Evolutionary conservation across 2,329 filamentous ascomycete genomes (phyloP).

Genomic region (Aspergillus cejpii): DNA sequence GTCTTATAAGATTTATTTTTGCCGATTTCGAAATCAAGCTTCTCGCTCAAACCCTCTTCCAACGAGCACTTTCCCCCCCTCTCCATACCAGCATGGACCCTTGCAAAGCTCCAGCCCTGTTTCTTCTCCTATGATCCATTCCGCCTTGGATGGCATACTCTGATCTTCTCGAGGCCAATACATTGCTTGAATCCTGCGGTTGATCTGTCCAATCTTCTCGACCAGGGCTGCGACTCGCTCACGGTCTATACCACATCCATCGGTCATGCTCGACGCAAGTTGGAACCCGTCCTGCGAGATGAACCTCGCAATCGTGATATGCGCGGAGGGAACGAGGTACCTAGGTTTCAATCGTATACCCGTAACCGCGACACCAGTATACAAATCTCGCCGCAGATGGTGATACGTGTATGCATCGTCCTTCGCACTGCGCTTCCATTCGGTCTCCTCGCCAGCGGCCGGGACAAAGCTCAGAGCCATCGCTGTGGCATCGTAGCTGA

Average conservation of each 20-base stretch:
- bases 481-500: slow-evolving; percentile 80
- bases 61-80: slow-evolving; percentile 60
- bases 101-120: slow-evolving; percentile 68
- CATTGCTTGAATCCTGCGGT: slow-evolving; percentile 63
- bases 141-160: slow-evolving; percentile 48
- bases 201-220: slow-evolving; percentile 65
- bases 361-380: slow-evolving; percentile 52
- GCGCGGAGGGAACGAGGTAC: slow-evolving; percentile 83
- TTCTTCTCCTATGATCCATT: slow-evolving; percentile 86
- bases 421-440: slow-evolving; percentile 32
- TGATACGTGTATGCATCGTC: slow-evolving; percentile 77
- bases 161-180: slow-evolving; percentile 56
- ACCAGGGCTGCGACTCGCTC: slow-evolving; percentile 60
- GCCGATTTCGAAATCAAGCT: background rate
- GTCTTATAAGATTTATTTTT: background rate
- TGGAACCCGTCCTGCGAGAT: slow-evolving; percentile 57
- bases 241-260: slow-evolving; percentile 32
- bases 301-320: slow-evolving; percentile 81
- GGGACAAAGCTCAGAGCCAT: slow-evolving; percentile 83
- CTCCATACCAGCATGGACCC: slow-evolving; percentile 81
- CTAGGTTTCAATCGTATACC: slow-evolving; percentile 68
- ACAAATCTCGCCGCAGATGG: slow-evolving; percentile 76
- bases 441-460: slow-evolving; percentile 55
- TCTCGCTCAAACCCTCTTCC: slow-evolving; percentile 42
- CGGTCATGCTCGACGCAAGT: slow-evolving; percentile 33